These are phyloP conservation scores for Podaxis sp. DNA, from an alignment of 768 basidiomycete genomes.

Conservation along the genomic window DNA sequence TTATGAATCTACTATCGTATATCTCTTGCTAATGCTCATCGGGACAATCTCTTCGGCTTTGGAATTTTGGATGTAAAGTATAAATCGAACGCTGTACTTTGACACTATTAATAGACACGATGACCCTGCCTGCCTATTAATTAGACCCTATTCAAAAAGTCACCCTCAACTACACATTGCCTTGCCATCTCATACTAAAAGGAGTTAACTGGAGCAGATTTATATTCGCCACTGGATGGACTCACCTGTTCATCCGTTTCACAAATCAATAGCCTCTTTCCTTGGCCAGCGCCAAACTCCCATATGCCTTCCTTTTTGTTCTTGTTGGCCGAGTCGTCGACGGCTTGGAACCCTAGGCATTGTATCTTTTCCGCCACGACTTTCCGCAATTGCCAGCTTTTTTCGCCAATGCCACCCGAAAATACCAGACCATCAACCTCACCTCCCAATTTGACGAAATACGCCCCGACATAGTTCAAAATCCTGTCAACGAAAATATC, in stretches of 20 bases:
- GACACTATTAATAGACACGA: slow-evolving; percentile 8
- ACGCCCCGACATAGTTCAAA: slow-evolving; percentile 68
- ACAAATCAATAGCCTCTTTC: slow-evolving; percentile 52
- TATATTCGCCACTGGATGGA: background rate
- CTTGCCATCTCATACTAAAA: slow-evolving; percentile 37
- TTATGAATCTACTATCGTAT: background rate
- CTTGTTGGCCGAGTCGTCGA: slow-evolving; percentile 49
- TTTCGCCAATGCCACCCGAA: slow-evolving; percentile 87
- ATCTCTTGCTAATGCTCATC: background rate
- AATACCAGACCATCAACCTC: slow-evolving; percentile 80
- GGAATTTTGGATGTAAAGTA: background rate
- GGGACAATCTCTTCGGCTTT: background rate
- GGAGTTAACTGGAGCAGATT: background rate
- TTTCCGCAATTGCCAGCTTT: slow-evolving; percentile 55
- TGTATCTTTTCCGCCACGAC: slow-evolving; percentile 51
- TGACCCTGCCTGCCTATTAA: background rate
- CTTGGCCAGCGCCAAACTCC: slow-evolving; percentile 37
- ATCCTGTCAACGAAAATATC: slow-evolving; percentile 78
- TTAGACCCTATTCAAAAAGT: background rate
- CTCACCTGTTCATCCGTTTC: slow-evolving; percentile 64
- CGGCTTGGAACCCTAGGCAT: slow-evolving; percentile 59
- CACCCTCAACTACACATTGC: slow-evolving; percentile 24
- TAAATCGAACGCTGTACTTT: background rate
- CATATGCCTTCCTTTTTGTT: slow-evolving; percentile 38
- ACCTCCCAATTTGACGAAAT: slow-evolving; percentile 68